These are phyloP conservation scores for Yamadazyma friedrichii DNA, from an alignment of 1,139 yeast genomes.

Conservation along the genomic window DNA sequence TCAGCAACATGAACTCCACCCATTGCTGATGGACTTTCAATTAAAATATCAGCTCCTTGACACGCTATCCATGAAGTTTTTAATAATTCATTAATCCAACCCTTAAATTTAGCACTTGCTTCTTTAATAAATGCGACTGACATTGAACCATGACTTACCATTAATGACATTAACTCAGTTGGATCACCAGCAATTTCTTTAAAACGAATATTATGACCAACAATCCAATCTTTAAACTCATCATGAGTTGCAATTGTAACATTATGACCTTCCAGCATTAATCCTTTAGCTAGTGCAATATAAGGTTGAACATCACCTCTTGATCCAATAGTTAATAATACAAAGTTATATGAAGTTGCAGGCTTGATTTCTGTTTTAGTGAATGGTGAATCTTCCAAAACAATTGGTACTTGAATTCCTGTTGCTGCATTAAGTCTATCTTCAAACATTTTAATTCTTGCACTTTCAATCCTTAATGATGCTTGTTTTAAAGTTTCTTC, in stretches of 20 bases:
- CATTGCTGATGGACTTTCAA: slow-evolving; percentile 95
- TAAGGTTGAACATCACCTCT: slow-evolving; percentile 97
- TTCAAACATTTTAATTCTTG: slow-evolving; percentile 61
- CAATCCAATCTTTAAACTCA: slow-evolving; percentile 79
- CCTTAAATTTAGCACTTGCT: slow-evolving; percentile 72
- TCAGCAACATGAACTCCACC: slow-evolving; percentile 95
- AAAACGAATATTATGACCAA: slow-evolving; percentile 63
- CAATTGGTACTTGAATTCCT: slow-evolving; percentile 65
- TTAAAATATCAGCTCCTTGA: slow-evolving; percentile 76
- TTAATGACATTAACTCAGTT: slow-evolving; percentile 83
- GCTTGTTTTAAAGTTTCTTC: slow-evolving; percentile 20
- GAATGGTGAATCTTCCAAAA: slow-evolving; percentile 64
- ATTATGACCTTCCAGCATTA: slow-evolving; percentile 74
- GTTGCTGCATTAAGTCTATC: slow-evolving; percentile 56
- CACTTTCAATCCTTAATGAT: slow-evolving; percentile 34
- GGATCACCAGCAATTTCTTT: slow-evolving; percentile 89
- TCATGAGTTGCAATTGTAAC: slow-evolving; percentile 84
- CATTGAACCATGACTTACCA: slow-evolving; percentile 89
- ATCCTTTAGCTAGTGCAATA: slow-evolving; percentile 81
- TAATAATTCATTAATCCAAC: slow-evolving; percentile 77
- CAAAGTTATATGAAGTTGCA: slow-evolving; percentile 54
- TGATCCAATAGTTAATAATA: slow-evolving; percentile 85
- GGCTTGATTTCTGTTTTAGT: slow-evolving; percentile 54
- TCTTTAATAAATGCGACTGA: slow-evolving; percentile 81
- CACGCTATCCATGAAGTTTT: slow-evolving; percentile 81